Evolutionary conservation across 331 rosid genomes (phyloP).

Genomic region (Pyracantha coccinea): DNA sequence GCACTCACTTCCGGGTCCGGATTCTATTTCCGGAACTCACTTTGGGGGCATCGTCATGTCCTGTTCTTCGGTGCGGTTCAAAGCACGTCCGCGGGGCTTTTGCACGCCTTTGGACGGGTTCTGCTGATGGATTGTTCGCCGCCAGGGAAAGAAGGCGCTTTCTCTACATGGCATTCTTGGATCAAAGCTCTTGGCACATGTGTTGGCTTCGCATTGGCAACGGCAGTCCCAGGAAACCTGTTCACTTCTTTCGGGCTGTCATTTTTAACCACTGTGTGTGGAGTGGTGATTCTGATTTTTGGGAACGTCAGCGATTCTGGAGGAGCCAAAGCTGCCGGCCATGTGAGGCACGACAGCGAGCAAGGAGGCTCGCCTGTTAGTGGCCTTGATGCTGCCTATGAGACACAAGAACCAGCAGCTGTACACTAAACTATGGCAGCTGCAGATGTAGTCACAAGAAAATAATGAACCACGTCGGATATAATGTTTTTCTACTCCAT

Average conservation of each 20-base stretch:
- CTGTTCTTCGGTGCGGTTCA: slow-evolving; percentile 45
- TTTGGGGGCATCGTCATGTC: slow-evolving; percentile 39
- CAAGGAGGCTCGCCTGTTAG: slow-evolving; percentile 26
- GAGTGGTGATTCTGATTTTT: slow-evolving; percentile 41
- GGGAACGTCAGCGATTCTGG: slow-evolving; percentile 61
- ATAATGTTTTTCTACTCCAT: too few relatives aligned
- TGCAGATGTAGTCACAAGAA: too few relatives aligned
- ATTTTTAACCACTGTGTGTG: slow-evolving; percentile 43
- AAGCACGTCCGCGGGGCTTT: slow-evolving; percentile 52
- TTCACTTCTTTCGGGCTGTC: slow-evolving; percentile 41
- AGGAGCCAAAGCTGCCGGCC: slow-evolving; percentile 68
- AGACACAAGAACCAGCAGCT: not conserved
- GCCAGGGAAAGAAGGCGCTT: slow-evolving; percentile 61
- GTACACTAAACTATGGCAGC: not conserved
- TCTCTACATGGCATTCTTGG: slow-evolving; percentile 69
- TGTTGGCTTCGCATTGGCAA: slow-evolving; percentile 49
- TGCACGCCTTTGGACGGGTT: slow-evolving; percentile 61
- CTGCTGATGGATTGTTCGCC: slow-evolving; percentile 72
- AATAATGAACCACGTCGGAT: too few relatives aligned
- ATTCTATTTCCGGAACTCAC: slow-evolving; percentile 29
- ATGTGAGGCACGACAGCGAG: slow-evolving; percentile 28
- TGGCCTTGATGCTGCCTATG: slow-evolving; percentile 14
- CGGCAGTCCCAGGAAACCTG: slow-evolving; percentile 28
- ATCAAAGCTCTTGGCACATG: slow-evolving; percentile 43
- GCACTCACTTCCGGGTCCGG: slow-evolving; percentile 45